A percentile compares a stretch with the other conserved stretches of the same genome.
Evolutionary conservation across 129 eudicot genomes (phyloP).

Genomic region (Tanacetum coccineum): DNA sequence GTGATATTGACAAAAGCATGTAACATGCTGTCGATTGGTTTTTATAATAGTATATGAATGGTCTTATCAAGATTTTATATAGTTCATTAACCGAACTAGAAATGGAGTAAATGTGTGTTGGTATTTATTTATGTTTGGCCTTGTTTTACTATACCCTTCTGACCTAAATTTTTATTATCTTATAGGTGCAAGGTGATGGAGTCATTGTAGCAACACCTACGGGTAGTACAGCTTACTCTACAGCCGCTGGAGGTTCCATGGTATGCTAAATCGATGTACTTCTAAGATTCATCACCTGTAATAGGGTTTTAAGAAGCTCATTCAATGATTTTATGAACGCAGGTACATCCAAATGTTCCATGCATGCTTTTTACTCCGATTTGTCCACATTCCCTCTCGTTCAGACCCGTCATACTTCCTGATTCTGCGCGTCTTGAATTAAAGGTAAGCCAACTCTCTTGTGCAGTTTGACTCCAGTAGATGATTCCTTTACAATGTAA

Average conservation of each 20-base stretch:
- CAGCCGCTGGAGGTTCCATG: slow-evolving; percentile 99
- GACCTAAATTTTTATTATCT: neutral
- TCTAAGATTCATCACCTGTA: neutral
- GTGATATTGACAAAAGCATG: no score
- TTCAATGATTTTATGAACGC: slow-evolving; percentile 25
- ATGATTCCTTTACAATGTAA: neutral
- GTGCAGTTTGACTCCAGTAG: slow-evolving; percentile 5
- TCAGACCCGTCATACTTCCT: slow-evolving; percentile 97
- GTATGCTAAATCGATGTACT: slow-evolving; percentile 34
- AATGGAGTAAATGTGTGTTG: no score
- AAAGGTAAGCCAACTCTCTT: slow-evolving; percentile 48
- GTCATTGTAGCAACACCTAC: slow-evolving; percentile 98
- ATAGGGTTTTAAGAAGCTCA: neutral
- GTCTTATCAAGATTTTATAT: no score
- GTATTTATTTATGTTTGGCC: no score
- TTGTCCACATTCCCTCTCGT: slow-evolving; percentile 98
- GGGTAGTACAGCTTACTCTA: slow-evolving; percentile 99
- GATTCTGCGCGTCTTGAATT: slow-evolving; percentile 96
- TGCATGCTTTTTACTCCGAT: slow-evolving; percentile 99
- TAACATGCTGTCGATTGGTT: no score
- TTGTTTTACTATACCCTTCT: no score
- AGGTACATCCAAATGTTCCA: slow-evolving; percentile 99
- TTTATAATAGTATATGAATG: no score
- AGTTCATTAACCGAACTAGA: no score
- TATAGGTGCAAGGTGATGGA: slow-evolving; percentile 98